Evolutionary conservation across 768 basidiomycete species (phyloP).

Genomic region (Lentinula boryana): DNA sequence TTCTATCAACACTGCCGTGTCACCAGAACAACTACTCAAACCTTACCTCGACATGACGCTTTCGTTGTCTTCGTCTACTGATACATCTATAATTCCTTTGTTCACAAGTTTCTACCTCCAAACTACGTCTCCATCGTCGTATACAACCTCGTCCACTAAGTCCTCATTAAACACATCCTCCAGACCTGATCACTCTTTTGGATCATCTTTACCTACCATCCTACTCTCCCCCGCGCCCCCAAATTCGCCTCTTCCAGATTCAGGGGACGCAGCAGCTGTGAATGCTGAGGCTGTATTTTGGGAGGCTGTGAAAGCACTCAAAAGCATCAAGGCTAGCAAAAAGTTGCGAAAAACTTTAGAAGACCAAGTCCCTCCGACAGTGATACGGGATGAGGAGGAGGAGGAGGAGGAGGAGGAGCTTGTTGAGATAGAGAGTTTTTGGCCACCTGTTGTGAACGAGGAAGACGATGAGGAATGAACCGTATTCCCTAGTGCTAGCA

Average conservation of each 20-base stretch:
- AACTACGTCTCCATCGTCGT: background rate
- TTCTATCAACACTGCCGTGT: background rate
- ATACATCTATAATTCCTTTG: background rate
- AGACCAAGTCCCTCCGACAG: background rate
- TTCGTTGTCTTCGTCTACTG: background rate
- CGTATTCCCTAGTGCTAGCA: no score
- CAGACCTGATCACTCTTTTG: background rate
- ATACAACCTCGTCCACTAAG: background rate
- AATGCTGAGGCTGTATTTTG: slow-evolving; percentile 57
- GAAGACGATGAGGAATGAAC: background rate
- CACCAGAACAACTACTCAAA: background rate
- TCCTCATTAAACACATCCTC: background rate
- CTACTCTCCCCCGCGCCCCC: background rate
- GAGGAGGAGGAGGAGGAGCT: background rate
- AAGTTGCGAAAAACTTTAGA: no score
- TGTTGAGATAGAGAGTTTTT: slow-evolving; percentile 1
- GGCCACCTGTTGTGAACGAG: background rate
- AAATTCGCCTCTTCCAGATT: slow-evolving; percentile 38
- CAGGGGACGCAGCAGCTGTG: slow-evolving; percentile 49
- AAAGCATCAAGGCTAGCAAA: background rate
- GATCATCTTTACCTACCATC: background rate
- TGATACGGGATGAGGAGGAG: background rate
- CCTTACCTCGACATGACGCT: background rate
- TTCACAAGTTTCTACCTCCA: slow-evolving; percentile 2
- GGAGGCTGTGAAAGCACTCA: slow-evolving; percentile 29